phyloP scores from a whole-genome alignment of 2,329 filamentous ascomycete genomes.

The Cadophora gregata region DNA sequence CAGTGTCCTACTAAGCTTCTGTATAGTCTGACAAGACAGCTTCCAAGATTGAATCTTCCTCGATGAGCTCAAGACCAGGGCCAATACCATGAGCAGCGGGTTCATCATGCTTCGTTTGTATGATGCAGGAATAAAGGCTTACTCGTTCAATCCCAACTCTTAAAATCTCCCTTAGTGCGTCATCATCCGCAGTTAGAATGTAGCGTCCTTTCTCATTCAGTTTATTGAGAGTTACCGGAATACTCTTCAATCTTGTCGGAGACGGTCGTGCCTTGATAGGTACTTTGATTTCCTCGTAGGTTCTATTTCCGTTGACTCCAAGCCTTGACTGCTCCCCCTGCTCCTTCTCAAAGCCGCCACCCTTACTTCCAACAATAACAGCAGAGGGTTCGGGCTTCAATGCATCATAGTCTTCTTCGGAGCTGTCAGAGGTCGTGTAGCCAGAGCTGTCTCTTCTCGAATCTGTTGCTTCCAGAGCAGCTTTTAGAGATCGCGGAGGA shows the following conservation, averaged over 20 bases:
- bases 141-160: constrained; percentile 38
- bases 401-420: constrained; percentile 44
- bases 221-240: constrained; percentile 42
- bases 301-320: constrained; percentile 24
- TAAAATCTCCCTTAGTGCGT: constrained; percentile 39
- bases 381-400: constrained; percentile 38
- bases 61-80: background rate
- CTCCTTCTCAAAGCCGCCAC: constrained; percentile 43
- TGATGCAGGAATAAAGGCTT: background rate
- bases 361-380: constrained; percentile 43
- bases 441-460: constrained; percentile 24
- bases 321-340: constrained; percentile 18
- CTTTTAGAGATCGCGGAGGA: constrained; percentile 38
- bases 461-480: constrained; percentile 34
- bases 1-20: too few species aligned
- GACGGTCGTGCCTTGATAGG: constrained; percentile 24
- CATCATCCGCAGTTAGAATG: constrained; percentile 40
- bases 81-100: background rate
- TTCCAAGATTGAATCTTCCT: background rate
- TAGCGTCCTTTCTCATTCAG: constrained; percentile 40
- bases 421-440: constrained; percentile 37
- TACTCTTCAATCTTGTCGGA: constrained; percentile 35
- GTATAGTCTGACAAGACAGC: background rate
- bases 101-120: background rate
- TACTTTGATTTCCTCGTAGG: constrained; percentile 34